Evolutionary conservation across 1,284 basidiomycete species (phyloP).

Genomic region (Rhizopogon parksii): DNA sequence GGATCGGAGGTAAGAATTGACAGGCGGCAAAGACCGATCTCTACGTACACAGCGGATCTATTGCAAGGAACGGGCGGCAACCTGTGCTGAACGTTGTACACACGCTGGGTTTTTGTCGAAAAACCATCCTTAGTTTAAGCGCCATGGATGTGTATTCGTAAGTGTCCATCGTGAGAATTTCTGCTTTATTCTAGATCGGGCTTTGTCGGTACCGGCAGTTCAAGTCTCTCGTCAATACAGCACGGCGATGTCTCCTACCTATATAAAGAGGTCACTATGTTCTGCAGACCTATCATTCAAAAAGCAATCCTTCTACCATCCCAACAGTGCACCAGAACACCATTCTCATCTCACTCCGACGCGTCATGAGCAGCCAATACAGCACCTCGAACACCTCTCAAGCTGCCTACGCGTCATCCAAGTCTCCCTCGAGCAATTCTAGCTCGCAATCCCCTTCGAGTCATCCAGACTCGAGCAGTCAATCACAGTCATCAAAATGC

Average conservation of each 20-base stretch:
- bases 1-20: constrained; percentile 6
- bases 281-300: constrained; percentile 5
- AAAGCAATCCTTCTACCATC: constrained; percentile 14
- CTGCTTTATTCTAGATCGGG: constrained; percentile 10
- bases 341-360: constrained; percentile 10
- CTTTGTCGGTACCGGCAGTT: constrained; percentile 27
- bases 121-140: not conserved
- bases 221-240: constrained; percentile 13
- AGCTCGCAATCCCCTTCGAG: constrained; percentile 16
- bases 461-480: constrained; percentile 14
- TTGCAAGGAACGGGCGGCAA: constrained; percentile 7
- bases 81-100: constrained; percentile 4
- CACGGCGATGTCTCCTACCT: constrained; percentile 28
- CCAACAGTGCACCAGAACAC: not conserved
- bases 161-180: too few species aligned
- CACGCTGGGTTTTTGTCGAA: not conserved
- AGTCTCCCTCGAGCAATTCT: constrained; percentile 18
- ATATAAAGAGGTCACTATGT: constrained; percentile 20
- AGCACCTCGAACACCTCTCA: constrained; percentile 30
- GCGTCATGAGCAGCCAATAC: constrained; percentile 37
- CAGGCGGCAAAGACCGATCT: constrained; percentile 15
- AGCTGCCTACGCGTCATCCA: constrained; percentile 16
- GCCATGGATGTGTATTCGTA: not conserved
- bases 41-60: constrained; percentile 21
- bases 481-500: constrained; percentile 30